phyloP scores from a whole-genome alignment of 768 basidiomycete genomes.

The Tylopilus rubrobrunneus region DNA sequence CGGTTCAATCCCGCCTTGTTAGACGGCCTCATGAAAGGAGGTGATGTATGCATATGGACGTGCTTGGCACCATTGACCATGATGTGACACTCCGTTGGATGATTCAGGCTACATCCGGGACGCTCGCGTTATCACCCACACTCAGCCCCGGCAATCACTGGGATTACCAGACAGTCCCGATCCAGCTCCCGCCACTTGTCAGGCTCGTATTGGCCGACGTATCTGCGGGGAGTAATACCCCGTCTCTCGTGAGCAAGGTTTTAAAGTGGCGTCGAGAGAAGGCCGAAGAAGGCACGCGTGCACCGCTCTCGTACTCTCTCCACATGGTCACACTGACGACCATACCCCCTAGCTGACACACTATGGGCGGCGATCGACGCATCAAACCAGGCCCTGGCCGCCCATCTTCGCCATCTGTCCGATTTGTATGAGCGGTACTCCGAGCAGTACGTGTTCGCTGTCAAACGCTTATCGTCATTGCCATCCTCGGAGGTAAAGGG shows the following conservation, averaged over 20 bases:
- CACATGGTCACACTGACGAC: not conserved
- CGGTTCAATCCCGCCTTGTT: slow-evolving; percentile 68
- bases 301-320: not conserved
- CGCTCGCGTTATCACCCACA: slow-evolving; percentile 42
- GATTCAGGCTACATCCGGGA: slow-evolving; percentile 12
- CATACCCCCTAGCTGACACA: slow-evolving; percentile 43
- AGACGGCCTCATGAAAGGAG: slow-evolving; percentile 20
- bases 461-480: slow-evolving; percentile 60
- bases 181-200: slow-evolving; percentile 80
- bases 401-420: slow-evolving; percentile 49
- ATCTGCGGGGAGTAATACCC: slow-evolving; percentile 94
- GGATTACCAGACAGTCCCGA: slow-evolving; percentile 67
- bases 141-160: slow-evolving; percentile 58
- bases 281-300: slow-evolving; percentile 45
- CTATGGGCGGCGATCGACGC: slow-evolving; percentile 65
- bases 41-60: slow-evolving; percentile 18
- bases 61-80: not conserved
- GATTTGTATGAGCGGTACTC: slow-evolving; percentile 46
- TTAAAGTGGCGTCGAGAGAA: slow-evolving; percentile 81
- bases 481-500: slow-evolving; percentile 52
- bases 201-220: slow-evolving; percentile 92
- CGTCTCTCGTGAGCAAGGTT: slow-evolving; percentile 88
- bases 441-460: slow-evolving; percentile 47
- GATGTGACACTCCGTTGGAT: not conserved
- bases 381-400: slow-evolving; percentile 57